Conservation (phyloP, 176 grass and related monocot species). For the Carex parvula region DNA sequence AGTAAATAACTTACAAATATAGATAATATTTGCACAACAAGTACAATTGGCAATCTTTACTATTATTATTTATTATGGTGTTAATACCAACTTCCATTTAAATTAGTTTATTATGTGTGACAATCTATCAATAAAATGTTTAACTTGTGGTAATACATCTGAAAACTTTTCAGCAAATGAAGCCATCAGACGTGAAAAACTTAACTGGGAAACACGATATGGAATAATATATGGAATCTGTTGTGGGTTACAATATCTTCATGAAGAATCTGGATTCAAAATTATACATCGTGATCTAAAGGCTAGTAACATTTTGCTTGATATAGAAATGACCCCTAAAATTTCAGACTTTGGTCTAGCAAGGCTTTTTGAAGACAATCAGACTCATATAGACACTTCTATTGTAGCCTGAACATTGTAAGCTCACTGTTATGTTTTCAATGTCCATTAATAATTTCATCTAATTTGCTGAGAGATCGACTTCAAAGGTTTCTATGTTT, state of each 20-base stretch:
- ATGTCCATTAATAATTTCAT: too few relatives aligned
- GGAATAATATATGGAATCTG: constrained; percentile 28
- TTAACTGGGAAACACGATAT: constrained; percentile 17
- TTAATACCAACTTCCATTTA: too few relatives aligned
- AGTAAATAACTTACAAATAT: too few relatives aligned
- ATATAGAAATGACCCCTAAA: constrained; percentile 16
- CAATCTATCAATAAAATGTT: too few relatives aligned
- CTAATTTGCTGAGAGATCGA: too few relatives aligned
- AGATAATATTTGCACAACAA: too few relatives aligned
- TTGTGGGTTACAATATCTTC: constrained; percentile 30
- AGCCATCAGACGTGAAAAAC: not conserved
- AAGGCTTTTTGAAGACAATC: constrained; percentile 21
- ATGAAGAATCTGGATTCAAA: constrained; percentile 26
- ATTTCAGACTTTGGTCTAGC: constrained; percentile 34
- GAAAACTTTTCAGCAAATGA: not conserved
- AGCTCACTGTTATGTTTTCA: not conserved
- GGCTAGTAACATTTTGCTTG: constrained; percentile 30
- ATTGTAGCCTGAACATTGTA: not conserved
- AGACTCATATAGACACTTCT: constrained; percentile 16
- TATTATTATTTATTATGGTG: too few relatives aligned
- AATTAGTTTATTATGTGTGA: too few relatives aligned
- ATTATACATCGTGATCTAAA: constrained; percentile 34
- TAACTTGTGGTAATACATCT: not conserved
- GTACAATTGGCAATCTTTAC: too few relatives aligned
- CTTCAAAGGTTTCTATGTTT: too few relatives aligned